Evolutionary conservation across 306 rosid species (phyloP).

Genomic region (Rosa rugosa): DNA sequence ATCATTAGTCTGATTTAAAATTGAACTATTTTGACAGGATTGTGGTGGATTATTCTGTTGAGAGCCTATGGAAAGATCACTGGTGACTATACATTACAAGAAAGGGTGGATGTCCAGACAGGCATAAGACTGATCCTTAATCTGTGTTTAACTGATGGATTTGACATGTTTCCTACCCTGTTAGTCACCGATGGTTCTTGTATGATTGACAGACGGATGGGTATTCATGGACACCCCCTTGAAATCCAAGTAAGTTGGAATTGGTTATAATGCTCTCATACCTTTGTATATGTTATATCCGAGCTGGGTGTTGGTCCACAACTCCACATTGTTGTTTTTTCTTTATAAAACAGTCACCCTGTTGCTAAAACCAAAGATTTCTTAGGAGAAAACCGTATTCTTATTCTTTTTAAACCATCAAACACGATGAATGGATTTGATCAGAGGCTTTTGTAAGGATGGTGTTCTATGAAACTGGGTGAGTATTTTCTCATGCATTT

Average conservation of each 20-base stretch:
- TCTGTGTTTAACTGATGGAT: slow-evolving; percentile 78
- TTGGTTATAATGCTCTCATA: background rate
- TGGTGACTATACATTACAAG: slow-evolving; percentile 79
- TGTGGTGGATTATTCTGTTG: slow-evolving; percentile 93
- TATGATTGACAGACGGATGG: slow-evolving; percentile 98
- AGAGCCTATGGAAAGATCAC: slow-evolving; percentile 96
- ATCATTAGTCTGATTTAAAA: slow-evolving; percentile 2
- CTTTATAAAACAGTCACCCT: slow-evolving; percentile 1
- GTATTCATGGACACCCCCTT: slow-evolving; percentile 93
- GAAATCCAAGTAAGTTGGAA: slow-evolving; percentile 76
- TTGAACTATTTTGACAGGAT: slow-evolving; percentile 43
- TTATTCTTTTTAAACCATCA: background rate
- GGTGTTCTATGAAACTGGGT: background rate
- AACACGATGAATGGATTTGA: background rate
- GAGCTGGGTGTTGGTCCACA: background rate
- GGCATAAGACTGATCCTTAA: slow-evolving; percentile 82
- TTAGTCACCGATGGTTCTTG: slow-evolving; percentile 91
- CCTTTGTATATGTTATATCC: background rate
- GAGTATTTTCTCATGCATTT: background rate
- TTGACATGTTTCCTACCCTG: slow-evolving; percentile 93
- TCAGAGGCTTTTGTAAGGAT: background rate
- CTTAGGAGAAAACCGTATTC: background rate
- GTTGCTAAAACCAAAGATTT: background rate
- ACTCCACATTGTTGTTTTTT: background rate
- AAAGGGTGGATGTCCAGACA: slow-evolving; percentile 88